Conservation (phyloP, 1,139 yeast species). For the Ashbya aceris region DNA sequence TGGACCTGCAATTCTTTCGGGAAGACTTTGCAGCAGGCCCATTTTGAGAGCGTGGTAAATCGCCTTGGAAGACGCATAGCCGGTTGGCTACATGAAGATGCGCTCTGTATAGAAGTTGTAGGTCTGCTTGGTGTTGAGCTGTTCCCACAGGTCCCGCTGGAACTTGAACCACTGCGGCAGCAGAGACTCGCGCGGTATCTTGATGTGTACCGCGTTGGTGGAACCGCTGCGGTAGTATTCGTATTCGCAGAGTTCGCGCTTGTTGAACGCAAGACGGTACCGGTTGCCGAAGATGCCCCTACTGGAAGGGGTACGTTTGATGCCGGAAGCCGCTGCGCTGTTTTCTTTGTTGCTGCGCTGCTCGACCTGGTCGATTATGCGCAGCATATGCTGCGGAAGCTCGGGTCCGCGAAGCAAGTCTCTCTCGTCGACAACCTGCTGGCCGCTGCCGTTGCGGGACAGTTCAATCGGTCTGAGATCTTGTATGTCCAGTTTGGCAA, state of each 20-base stretch:
- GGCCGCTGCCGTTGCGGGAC: constrained; percentile 8
- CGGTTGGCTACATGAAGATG: constrained; percentile 16
- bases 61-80: neutral
- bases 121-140: constrained; percentile 29
- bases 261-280: constrained; percentile 27
- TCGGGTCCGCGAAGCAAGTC: constrained; percentile 24
- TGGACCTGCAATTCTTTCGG: constrained; percentile 2
- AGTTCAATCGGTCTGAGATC: constrained; percentile 2
- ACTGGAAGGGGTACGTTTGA: constrained; percentile 17
- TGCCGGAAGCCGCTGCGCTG: constrained; percentile 4
- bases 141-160: constrained; percentile 59
- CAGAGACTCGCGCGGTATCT: constrained; percentile 50
- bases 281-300: constrained; percentile 28
- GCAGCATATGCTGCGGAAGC: constrained; percentile 24
- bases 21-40: constrained; percentile 15
- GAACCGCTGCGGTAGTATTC: constrained; percentile 20
- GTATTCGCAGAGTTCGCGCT: constrained; percentile 24
- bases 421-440: constrained; percentile 21
- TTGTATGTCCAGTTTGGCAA: constrained; percentile 2
- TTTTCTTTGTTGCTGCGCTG: constrained; percentile 10
- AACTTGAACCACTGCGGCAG: constrained; percentile 65
- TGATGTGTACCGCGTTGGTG: constrained; percentile 30
- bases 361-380: constrained; percentile 19
- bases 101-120: constrained; percentile 28
- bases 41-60: constrained; percentile 30